Conservation (phyloP, 2,329 filamentous ascomycete genomes). For the Apiospora kogelbergensis region DNA sequence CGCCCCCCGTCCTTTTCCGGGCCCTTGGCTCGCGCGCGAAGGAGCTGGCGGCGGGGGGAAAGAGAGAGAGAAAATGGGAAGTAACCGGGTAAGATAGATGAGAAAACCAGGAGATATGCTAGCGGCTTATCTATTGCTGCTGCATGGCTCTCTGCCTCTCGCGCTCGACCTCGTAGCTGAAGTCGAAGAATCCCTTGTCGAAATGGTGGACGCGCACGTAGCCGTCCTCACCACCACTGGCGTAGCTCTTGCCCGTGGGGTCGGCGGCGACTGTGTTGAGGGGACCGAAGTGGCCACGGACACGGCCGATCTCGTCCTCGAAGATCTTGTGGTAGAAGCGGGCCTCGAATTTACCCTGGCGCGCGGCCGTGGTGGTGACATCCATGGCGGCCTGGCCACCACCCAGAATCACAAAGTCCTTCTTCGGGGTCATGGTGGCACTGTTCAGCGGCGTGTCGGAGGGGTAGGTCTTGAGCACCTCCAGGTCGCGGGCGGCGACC, state of each 20-base stretch:
- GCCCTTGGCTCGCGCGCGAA: neutral
- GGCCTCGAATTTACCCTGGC: conserved; percentile 98
- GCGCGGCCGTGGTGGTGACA: conserved; percentile 88
- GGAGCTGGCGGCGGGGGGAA: neutral
- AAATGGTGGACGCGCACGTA: conserved; percentile 99
- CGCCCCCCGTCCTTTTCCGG: neutral
- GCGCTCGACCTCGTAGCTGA: conserved; percentile 97
- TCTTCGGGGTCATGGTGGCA: conserved; percentile 89
- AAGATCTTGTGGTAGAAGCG: conserved; percentile 99
- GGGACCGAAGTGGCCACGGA: conserved; percentile 94
- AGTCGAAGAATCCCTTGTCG: conserved; percentile 98
- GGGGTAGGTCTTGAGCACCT: conserved; percentile 87
- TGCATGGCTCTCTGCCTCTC: conserved; percentile 57
- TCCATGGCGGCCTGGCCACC: conserved; percentile 99
- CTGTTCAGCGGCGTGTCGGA: conserved; percentile 96
- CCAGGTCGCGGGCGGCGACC: conserved; percentile 80
- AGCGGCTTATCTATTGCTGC: conserved; percentile 2
- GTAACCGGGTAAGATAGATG: conserved; percentile 2
- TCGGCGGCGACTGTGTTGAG: conserved; percentile 95
- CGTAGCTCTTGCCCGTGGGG: conserved; percentile 88
- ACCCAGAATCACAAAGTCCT: conserved; percentile 96
- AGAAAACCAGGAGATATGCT: conserved; percentile 1
- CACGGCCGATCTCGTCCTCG: conserved; percentile 96
- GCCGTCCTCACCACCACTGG: conserved; percentile 94
- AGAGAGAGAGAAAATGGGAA: neutral